A percentile compares a stretch with the other conserved stretches of the same genome.
Conservation (phyloP, 345 rosid species). For the Camelina neglecta region DNA sequence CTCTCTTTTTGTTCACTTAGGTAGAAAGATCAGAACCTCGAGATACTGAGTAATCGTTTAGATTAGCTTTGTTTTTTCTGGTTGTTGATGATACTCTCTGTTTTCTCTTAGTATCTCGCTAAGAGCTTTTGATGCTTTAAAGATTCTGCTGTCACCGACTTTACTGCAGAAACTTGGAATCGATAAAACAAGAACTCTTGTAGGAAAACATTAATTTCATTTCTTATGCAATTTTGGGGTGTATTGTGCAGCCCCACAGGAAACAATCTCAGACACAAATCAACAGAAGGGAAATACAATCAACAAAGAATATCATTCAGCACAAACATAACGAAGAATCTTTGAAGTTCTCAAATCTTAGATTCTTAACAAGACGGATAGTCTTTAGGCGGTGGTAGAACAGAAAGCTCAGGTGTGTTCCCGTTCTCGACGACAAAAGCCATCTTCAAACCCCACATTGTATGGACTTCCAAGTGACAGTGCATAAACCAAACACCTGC, state of each 20-base stretch:
- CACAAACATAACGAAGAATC: slow-evolving; percentile 27
- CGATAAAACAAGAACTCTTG: slow-evolving; percentile 5
- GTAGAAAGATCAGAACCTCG: slow-evolving; percentile 28
- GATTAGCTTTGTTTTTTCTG: slow-evolving; percentile 34
- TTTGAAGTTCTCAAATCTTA: slow-evolving; percentile 1
- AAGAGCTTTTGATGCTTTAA: slow-evolving; percentile 30
- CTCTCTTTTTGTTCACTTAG: slow-evolving; percentile 14
- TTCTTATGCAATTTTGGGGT: slow-evolving; percentile 32
- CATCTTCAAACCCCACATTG: slow-evolving; percentile 68
- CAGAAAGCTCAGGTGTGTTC: slow-evolving; percentile 46
- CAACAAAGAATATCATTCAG: slow-evolving; percentile 42
- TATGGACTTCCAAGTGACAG: slow-evolving; percentile 68
- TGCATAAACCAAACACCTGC: slow-evolving; percentile 65
- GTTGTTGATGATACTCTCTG: slow-evolving; percentile 20
- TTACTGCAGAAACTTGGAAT: not conserved
- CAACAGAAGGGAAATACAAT: slow-evolving; percentile 28
- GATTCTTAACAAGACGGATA: slow-evolving; percentile 53
- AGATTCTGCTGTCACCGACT: not conserved
- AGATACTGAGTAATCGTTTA: slow-evolving; percentile 3
- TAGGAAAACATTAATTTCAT: slow-evolving; percentile 25
- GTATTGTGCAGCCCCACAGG: slow-evolving; percentile 30
- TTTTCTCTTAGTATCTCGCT: slow-evolving; percentile 34
- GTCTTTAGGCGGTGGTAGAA: slow-evolving; percentile 57
- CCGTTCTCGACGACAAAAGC: slow-evolving; percentile 64
- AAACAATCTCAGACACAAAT: slow-evolving; percentile 46